Percentiles rank a stretch among this genome's conserved stretches.
Evolutionary conservation across 2,329 filamentous ascomycete genomes (phyloP).

Genomic region (Diaporthe citriasiana): DNA sequence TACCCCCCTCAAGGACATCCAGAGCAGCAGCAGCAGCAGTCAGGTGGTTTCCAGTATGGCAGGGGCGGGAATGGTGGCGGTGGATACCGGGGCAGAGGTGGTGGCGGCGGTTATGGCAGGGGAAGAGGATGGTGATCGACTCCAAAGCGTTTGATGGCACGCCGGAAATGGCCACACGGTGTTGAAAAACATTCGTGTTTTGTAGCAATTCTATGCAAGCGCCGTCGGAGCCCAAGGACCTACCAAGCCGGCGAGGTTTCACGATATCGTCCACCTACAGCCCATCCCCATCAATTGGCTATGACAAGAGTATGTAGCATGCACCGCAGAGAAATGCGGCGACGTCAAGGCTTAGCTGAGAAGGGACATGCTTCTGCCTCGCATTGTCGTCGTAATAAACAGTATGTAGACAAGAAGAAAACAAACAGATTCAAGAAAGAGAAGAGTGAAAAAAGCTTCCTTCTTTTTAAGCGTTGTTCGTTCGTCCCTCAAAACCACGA

Average conservation of each 20-base stretch:
- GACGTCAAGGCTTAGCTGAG: background rate
- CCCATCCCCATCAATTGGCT: background rate
- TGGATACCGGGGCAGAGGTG: slow-evolving; percentile 49
- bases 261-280: too few species aligned
- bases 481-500: slow-evolving; percentile 41
- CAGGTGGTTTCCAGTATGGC: slow-evolving; percentile 48
- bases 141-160: background rate
- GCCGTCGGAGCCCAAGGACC: background rate
- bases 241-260: background rate
- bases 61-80: slow-evolving; percentile 50
- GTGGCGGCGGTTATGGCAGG: slow-evolving; percentile 43
- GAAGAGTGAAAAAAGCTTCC: slow-evolving; percentile 24
- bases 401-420: slow-evolving; percentile 24
- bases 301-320: background rate
- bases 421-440: slow-evolving; percentile 40
- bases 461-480: slow-evolving; percentile 31
- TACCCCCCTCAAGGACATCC: slow-evolving; percentile 41
- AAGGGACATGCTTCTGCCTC: slow-evolving; percentile 20
- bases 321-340: background rate
- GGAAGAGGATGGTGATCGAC: slow-evolving; percentile 43
- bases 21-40: slow-evolving; percentile 38
- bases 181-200: background rate
- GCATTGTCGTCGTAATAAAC: background rate
- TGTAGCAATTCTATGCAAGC: background rate
- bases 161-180: background rate